Evolutionary conservation across 768 basidiomycete genomes (phyloP), one percentile per base, ranked within the genome.

Genomic region (Mycena venus): DNA sequence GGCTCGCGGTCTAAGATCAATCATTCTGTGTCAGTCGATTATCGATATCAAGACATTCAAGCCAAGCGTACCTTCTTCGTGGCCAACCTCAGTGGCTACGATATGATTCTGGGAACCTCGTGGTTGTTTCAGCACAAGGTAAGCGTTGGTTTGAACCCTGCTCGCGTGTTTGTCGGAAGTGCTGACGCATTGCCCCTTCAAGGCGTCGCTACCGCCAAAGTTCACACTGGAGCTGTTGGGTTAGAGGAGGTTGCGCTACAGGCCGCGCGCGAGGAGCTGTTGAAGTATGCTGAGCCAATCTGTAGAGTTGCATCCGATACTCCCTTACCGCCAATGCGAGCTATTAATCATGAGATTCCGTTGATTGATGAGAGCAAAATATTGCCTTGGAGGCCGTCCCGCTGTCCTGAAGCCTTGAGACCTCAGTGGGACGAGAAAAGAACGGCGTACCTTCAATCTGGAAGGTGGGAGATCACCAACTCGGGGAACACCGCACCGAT

Each of bases 1-100:
- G 85, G 85, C 0, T 85, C 83, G 0, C 65, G 75, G 81, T 84
- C 32, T n/a, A n/a, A n/a, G n/a, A n/a, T n/a, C n/a, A n/a, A n/a
- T n/a, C n/a, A n/a, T n/a, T n/a, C n/a, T n/a, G n/a, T n/a, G n/a
- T n/a, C n/a, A n/a, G n/a, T n/a, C n/a, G n/a, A n/a, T n/a, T n/a
- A n/a, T n/a, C n/a, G n/a, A n/a, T n/a, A n/a, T n/a, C n/a, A n/a
- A n/a, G n/a, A n/a, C n/a, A n/a, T n/a, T n/a, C n/a, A n/a, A n/a
- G n/a, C n/a, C n/a, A n/a, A n/a, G n/a, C n/a, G n/a, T n/a, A n/a
- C n/a, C n/a, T n/a, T n/a, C n/a, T 73, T 83, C 34, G 68, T 84
- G 1, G 74, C 75, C 0, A 84, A 84, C 38, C 8, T 84, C 1
- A 75, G 81, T 0, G 74, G 65, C 1, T 83, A 85, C 42, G 78